phyloP scores from a whole-genome alignment of 352 stramenopile genomes.

The Thraustochytrium sp. region DNA sequence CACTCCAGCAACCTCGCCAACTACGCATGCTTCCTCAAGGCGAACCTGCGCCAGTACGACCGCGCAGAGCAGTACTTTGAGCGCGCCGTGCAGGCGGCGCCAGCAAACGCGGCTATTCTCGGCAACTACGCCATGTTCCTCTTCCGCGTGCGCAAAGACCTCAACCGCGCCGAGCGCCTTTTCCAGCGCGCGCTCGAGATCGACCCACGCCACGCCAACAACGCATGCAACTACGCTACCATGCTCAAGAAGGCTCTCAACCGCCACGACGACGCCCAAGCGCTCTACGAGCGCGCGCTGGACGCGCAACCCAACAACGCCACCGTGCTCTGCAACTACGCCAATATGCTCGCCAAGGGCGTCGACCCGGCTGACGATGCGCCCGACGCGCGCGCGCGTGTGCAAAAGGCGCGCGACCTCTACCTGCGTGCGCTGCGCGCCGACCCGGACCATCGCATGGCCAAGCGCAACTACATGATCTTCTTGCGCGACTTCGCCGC shows the following conservation, averaged over 20 bases:
- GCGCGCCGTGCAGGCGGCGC: neutral
- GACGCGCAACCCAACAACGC: neutral
- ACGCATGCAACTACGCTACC: conserved; percentile 25
- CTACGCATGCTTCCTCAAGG: conserved; percentile 18
- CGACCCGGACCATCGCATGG: neutral
- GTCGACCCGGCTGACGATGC: neutral
- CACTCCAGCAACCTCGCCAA: conserved; percentile 18
- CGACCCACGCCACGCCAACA: conserved; percentile 11
- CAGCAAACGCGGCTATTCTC: neutral
- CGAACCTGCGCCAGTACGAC: conserved; percentile 15
- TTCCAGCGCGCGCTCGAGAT: conserved; percentile 22
- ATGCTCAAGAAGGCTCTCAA: neutral
- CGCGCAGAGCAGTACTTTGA: conserved; percentile 34
- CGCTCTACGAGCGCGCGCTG: neutral
- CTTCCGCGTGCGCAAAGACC: neutral
- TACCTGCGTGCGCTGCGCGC: conserved; percentile 10
- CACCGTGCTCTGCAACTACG: conserved; percentile 22
- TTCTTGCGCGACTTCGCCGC: conserved; percentile 30
- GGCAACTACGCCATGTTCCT: conserved; percentile 25
- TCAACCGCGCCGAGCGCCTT: neutral
- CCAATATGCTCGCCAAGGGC: conserved; percentile 22
- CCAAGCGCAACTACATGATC: conserved; percentile 40
- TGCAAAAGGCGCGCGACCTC: conserved; percentile 7
- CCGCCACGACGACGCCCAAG: neutral
- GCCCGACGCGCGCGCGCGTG: neutral